Conservation (phyloP, 2,329 filamentous ascomycete species). For the Cordyceps cateniannulata region DNA sequence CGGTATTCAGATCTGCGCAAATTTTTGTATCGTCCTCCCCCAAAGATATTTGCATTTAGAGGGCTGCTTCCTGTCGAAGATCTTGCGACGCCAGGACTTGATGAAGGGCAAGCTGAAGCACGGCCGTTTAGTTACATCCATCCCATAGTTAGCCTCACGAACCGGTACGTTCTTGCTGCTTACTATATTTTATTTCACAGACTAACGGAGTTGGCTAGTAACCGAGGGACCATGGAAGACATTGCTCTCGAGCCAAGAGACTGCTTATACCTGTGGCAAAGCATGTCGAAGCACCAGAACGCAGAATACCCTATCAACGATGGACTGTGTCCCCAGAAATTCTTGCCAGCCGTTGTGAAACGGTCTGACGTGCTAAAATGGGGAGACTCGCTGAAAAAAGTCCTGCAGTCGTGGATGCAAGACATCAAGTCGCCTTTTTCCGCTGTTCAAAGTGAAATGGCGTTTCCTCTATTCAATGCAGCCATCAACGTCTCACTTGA, state of each 20-base stretch:
- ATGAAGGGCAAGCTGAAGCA: conserved; percentile 34
- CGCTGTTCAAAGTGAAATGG: conserved; percentile 39
- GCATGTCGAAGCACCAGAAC: conserved; percentile 54
- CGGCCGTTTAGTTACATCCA: conserved; percentile 55
- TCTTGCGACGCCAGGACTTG: conserved; percentile 41
- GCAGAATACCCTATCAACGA: conserved; percentile 41
- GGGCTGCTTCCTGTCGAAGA: conserved; percentile 40
- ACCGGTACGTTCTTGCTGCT: conserved; percentile 34
- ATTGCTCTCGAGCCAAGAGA: conserved; percentile 65
- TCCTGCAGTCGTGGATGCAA: conserved; percentile 55
- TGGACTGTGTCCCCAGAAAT: conserved; percentile 41
- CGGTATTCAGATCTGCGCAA: conserved; percentile 76
- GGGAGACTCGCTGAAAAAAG: conserved; percentile 53
- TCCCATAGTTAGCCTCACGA: conserved; percentile 56
- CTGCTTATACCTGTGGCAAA: conserved; percentile 58
- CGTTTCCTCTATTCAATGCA: neutral
- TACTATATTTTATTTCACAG: neutral
- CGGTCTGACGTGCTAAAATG: conserved; percentile 63
- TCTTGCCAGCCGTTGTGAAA: conserved; percentile 47
- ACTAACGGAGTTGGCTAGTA: conserved; percentile 23
- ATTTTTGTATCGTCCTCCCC: conserved; percentile 55
- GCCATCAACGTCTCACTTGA: neutral
- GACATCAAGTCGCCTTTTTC: conserved; percentile 38
- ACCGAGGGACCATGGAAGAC: conserved; percentile 59
- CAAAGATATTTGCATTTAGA: conserved; percentile 19